Percentiles rank a stretch among this genome's conserved stretches.
Conservation (phyloP, 1,139 yeast species). For the Taiozyma onychis region DNA sequence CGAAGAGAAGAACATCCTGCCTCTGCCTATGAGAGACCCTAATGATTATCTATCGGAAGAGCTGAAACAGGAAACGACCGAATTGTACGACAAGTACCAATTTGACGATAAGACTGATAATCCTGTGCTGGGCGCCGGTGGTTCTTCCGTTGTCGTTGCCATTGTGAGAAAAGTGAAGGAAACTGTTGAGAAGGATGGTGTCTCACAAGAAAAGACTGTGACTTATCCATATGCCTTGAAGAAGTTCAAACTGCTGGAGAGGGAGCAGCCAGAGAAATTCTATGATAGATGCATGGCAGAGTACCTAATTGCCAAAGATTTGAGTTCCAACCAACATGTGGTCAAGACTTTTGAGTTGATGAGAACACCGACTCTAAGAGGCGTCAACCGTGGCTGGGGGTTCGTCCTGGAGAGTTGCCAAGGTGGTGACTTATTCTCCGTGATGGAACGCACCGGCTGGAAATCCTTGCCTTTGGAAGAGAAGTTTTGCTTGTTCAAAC, state of each 20-base stretch:
- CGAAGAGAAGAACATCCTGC: constrained; percentile 41
- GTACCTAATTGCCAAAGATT: constrained; percentile 50
- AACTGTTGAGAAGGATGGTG: background rate
- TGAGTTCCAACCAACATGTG: constrained; percentile 50
- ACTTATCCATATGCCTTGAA: constrained; percentile 52
- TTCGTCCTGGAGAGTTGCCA: constrained; percentile 60
- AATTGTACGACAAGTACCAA: constrained; percentile 39
- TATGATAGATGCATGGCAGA: constrained; percentile 62
- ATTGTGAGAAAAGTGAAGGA: constrained; percentile 20
- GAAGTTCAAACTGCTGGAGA: constrained; percentile 50
- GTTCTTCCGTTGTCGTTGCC: constrained; percentile 60
- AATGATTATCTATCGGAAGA: constrained; percentile 56
- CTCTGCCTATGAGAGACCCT: constrained; percentile 65
- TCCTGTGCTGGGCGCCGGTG: constrained; percentile 55
- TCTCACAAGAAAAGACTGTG: constrained; percentile 32
- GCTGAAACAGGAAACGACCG: constrained; percentile 44
- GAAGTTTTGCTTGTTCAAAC: constrained; percentile 45
- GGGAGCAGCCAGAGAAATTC: constrained; percentile 61
- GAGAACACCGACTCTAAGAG: constrained; percentile 50
- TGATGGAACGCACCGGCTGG: constrained; percentile 44
- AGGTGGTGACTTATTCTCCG: constrained; percentile 68
- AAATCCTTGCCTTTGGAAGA: constrained; percentile 46
- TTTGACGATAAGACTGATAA: constrained; percentile 33
- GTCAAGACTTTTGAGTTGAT: constrained; percentile 51
- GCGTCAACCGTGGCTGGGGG: constrained; percentile 69